phyloP scores from a whole-genome alignment of 2,329 filamentous ascomycete species.

The Orbilia ellipsospora region DNA sequence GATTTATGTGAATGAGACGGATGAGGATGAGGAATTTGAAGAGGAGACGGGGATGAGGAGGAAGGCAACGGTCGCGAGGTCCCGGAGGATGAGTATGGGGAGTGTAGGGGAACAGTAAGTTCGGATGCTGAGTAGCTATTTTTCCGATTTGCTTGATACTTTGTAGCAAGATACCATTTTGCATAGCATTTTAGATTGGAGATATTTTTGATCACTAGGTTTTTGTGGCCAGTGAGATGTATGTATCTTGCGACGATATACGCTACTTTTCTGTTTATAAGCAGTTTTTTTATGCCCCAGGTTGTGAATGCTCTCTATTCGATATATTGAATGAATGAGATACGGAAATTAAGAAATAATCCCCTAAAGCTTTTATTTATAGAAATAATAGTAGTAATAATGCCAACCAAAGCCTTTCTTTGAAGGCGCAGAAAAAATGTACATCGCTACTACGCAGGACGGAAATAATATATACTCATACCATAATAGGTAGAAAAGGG shows the following conservation, averaged over 20 bases:
- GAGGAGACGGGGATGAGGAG: constrained; percentile 7
- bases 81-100: constrained; percentile 39
- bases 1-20: constrained; percentile 10
- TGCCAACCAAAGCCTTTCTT: background rate
- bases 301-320: no score
- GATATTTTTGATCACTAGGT: background rate
- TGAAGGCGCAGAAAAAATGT: background rate
- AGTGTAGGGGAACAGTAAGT: constrained; percentile 32
- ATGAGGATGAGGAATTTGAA: constrained; percentile 7
- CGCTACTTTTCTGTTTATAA: background rate
- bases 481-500: background rate
- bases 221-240: background rate
- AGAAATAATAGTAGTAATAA: background rate
- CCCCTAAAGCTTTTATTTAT: background rate
- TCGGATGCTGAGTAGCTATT: no score
- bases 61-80: background rate
- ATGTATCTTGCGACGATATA: background rate
- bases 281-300: background rate
- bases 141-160: background rate
- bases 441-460: constrained; percentile 12
- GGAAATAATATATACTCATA: background rate
- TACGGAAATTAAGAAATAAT: background rate
- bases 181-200: constrained; percentile 3
- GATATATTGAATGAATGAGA: background rate
- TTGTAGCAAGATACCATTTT: constrained; percentile 14